A percentile compares a stretch with the other conserved stretches of the same genome.
Conservation (phyloP, 2,329 filamentous ascomycete genomes). For the Epichloe gansuensis region DNA sequence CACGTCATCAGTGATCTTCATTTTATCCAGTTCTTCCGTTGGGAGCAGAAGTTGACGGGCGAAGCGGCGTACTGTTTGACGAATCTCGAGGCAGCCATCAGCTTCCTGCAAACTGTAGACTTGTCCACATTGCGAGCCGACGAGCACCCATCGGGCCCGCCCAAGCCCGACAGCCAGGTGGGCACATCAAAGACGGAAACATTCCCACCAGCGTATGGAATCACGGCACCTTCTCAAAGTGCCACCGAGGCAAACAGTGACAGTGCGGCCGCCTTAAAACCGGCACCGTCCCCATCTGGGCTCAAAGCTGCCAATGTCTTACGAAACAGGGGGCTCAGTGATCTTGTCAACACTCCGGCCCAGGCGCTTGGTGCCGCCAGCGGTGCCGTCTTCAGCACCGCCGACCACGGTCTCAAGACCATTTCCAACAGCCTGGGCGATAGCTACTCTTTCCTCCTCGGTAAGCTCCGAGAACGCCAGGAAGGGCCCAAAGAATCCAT, state of each 20-base stretch:
- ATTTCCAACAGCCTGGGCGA: conserved; percentile 84
- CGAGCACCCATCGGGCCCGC: conserved; percentile 56
- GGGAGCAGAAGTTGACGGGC: conserved; percentile 73
- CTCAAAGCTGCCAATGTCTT: conserved; percentile 34
- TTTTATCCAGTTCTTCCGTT: conserved; percentile 87
- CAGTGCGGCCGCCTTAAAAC: conserved; percentile 22
- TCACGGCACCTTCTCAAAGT: conserved; percentile 22
- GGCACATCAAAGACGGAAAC: conserved; percentile 39
- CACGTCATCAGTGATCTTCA: conserved; percentile 88
- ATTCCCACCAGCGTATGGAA: conserved; percentile 43
- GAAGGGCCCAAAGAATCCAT: conserved; percentile 31
- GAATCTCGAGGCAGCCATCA: conserved; percentile 87
- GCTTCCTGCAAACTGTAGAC: conserved; percentile 90
- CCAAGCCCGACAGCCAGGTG: conserved; percentile 39
- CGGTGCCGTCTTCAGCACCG: conserved; percentile 74
- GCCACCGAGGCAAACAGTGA: conserved; percentile 20
- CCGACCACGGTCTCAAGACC: conserved; percentile 83
- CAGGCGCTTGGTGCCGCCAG: conserved; percentile 71
- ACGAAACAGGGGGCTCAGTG: conserved; percentile 67
- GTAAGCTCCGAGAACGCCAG: conserved; percentile 66
- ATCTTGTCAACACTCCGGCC: conserved; percentile 73
- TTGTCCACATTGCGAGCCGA: conserved; percentile 76
- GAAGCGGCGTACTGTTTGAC: conserved; percentile 94
- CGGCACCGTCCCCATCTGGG: conserved; percentile 25
- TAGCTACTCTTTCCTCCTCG: conserved; percentile 87